These are phyloP conservation scores for Westerdykella sp. DNA, from an alignment of 2,329 filamentous ascomycete species.

Conservation along the genomic window DNA sequence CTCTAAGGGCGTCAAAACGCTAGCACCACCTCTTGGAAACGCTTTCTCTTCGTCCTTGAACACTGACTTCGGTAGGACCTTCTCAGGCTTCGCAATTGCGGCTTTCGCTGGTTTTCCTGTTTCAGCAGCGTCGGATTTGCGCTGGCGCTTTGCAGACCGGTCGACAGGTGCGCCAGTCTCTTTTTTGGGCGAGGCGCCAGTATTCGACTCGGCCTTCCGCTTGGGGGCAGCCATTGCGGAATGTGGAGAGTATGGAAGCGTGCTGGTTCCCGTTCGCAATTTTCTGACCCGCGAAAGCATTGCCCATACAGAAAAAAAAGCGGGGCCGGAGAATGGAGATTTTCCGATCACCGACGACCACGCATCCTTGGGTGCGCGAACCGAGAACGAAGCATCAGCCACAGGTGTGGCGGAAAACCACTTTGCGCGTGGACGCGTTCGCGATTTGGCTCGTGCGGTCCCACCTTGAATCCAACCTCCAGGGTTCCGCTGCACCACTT, in stretches of 20 bases:
- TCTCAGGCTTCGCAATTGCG: slow-evolving; percentile 19
- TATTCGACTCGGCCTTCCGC: slow-evolving; percentile 39
- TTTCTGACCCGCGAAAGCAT: slow-evolving; percentile 7
- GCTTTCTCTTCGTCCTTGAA: slow-evolving; percentile 74
- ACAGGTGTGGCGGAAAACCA: slow-evolving; percentile 5
- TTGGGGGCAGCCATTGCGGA: slow-evolving; percentile 42
- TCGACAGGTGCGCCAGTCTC: slow-evolving; percentile 22
- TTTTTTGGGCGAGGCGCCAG: slow-evolving; percentile 23
- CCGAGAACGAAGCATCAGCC: too few species aligned
- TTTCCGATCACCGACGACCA: slow-evolving; percentile 17
- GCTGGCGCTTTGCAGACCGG: slow-evolving; percentile 33
- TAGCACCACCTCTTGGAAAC: slow-evolving; percentile 89
- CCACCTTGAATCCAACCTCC: slow-evolving; percentile 13
- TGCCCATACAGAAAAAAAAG: slow-evolving; percentile 14
- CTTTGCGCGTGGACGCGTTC: slow-evolving; percentile 14
- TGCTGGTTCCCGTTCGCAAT: not conserved
- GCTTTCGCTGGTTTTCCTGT: slow-evolving; percentile 20
- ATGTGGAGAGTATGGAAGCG: slow-evolving; percentile 2
- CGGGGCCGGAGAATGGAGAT: slow-evolving; percentile 16
- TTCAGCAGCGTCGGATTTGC: slow-evolving; percentile 31
- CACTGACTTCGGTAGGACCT: slow-evolving; percentile 38
- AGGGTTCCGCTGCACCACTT: slow-evolving; percentile 2
- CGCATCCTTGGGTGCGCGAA: slow-evolving; percentile 16
- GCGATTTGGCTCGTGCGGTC: slow-evolving; percentile 2
- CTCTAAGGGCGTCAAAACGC: slow-evolving; percentile 84